Evolutionary conservation across 1,284 basidiomycete species (phyloP).

Genomic region (Cryptococcus sp.): DNA sequence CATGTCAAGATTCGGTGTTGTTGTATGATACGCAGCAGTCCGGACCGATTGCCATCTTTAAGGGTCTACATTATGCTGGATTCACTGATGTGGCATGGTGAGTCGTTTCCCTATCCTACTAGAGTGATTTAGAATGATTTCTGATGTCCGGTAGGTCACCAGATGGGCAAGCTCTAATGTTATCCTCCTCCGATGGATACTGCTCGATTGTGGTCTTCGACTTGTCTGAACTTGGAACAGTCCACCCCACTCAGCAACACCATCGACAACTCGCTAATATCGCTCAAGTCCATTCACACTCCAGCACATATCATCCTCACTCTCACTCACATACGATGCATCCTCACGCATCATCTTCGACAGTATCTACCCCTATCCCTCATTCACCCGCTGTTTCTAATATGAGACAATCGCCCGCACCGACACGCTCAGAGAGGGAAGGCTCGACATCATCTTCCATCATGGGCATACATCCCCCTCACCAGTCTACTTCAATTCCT

Average conservation of each 20-base stretch:
- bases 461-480: constrained; percentile 5
- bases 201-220: constrained; percentile 80
- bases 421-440: constrained; percentile 37
- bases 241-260: constrained; percentile 80
- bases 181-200: constrained; percentile 92
- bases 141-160: constrained; percentile 64
- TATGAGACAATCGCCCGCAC: constrained; percentile 36
- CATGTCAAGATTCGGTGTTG: constrained; percentile 91
- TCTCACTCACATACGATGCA: constrained; percentile 32
- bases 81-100: constrained; percentile 97
- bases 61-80: constrained; percentile 93
- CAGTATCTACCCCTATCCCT: constrained; percentile 26
- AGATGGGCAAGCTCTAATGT: constrained; percentile 86
- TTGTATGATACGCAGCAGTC: constrained; percentile 98
- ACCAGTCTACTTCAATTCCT: constrained; percentile 11
- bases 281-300: constrained; percentile 66
- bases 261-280: constrained; percentile 79
- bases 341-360: constrained; percentile 26
- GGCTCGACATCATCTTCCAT: constrained; percentile 30
- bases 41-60: constrained; percentile 84
- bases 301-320: constrained; percentile 9
- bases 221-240: constrained; percentile 80
- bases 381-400: constrained; percentile 50
- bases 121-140: not conserved
- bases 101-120: constrained; percentile 36